Percentiles rank a stretch among this genome's conserved stretches.
Conservation (phyloP, 1,284 basidiomycete genomes). For the Taiwanofungus camphoratus region DNA sequence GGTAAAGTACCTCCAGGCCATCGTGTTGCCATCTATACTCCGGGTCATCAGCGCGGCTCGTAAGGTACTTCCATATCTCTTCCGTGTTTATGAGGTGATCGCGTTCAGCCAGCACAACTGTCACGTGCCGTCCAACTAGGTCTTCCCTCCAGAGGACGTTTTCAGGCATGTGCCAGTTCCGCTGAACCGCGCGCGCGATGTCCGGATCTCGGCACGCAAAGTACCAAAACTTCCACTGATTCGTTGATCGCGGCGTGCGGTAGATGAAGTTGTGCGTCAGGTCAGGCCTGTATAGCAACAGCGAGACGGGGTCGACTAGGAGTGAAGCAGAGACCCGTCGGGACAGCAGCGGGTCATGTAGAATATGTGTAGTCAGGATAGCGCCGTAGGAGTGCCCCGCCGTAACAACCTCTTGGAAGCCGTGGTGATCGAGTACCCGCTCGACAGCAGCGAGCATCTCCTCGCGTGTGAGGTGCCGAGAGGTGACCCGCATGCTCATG, state of each 20-base stretch:
- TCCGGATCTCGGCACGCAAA: slow-evolving; percentile 52
- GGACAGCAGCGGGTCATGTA: slow-evolving; percentile 23
- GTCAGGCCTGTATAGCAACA: slow-evolving; percentile 47
- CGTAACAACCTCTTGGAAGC: slow-evolving; percentile 34
- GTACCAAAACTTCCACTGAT: slow-evolving; percentile 55
- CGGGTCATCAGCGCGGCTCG: too few species aligned
- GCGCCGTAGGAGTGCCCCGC: slow-evolving; percentile 53
- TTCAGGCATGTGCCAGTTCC: slow-evolving; percentile 54
- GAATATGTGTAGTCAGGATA: slow-evolving; percentile 38
- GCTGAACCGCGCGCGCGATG: slow-evolving; percentile 41
- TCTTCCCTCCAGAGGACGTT: slow-evolving; percentile 50
- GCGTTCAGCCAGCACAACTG: slow-evolving; percentile 39
- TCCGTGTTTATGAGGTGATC: slow-evolving; percentile 48
- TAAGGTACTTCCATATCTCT: slow-evolving; percentile 43
- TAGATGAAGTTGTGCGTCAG: slow-evolving; percentile 56
- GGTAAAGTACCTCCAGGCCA: slow-evolving; percentile 46
- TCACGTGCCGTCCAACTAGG: slow-evolving; percentile 22
- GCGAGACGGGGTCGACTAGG: slow-evolving; percentile 51
- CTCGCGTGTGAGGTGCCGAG: slow-evolving; percentile 29
- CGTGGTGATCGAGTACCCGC: slow-evolving; percentile 35
- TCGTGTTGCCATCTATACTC: slow-evolving; percentile 31
- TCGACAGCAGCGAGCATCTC: slow-evolving; percentile 28
- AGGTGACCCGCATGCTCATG: slow-evolving; percentile 47
- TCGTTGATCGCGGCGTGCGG: slow-evolving; percentile 38
- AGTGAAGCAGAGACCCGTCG: slow-evolving; percentile 32